Percentiles rank a stretch among this genome's conserved stretches.
Conservation (phyloP, 2,329 filamentous ascomycete species). For the Fusarium sublunatum region DNA sequence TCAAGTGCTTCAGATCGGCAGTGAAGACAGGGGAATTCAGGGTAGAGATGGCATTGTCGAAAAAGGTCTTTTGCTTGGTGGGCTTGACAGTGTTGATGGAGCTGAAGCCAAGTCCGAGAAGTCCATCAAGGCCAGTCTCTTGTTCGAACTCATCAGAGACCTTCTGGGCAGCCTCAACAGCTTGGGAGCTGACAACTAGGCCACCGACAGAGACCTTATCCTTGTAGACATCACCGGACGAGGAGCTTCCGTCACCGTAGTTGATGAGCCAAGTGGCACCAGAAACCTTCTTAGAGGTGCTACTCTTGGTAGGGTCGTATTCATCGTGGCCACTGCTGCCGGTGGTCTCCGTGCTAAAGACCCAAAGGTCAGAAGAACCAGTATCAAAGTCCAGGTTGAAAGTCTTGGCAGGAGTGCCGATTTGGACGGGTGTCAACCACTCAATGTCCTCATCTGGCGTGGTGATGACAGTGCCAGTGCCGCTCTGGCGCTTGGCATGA, state of each 20-base stretch:
- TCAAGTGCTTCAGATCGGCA: slow-evolving; percentile 69
- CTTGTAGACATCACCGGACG: slow-evolving; percentile 56
- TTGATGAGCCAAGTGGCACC: slow-evolving; percentile 56
- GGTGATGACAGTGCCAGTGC: slow-evolving; percentile 43
- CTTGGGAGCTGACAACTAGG: slow-evolving; percentile 54
- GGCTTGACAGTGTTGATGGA: slow-evolving; percentile 57
- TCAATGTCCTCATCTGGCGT: slow-evolving; percentile 50
- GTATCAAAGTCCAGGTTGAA: slow-evolving; percentile 60
- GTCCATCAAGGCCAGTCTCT: slow-evolving; percentile 54
- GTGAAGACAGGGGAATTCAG: slow-evolving; percentile 67
- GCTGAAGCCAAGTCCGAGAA: slow-evolving; percentile 59
- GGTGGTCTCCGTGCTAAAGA: slow-evolving; percentile 58
- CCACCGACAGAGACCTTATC: slow-evolving; percentile 58
- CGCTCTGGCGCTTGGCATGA: slow-evolving; percentile 44
- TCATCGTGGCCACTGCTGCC: slow-evolving; percentile 54
- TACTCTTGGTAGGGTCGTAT: slow-evolving; percentile 56
- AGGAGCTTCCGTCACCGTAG: slow-evolving; percentile 58
- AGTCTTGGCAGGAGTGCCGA: slow-evolving; percentile 58
- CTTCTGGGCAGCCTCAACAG: slow-evolving; percentile 56
- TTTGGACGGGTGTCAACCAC: slow-evolving; percentile 55
- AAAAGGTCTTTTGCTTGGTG: slow-evolving; percentile 56
- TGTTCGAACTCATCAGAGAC: slow-evolving; percentile 55
- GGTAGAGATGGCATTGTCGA: slow-evolving; percentile 48
- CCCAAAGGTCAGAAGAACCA: slow-evolving; percentile 61
- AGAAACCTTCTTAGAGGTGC: slow-evolving; percentile 51